Evolutionary conservation across 2,329 filamentous ascomycete species (phyloP).

Genomic region (Aspergillus piperis): DNA sequence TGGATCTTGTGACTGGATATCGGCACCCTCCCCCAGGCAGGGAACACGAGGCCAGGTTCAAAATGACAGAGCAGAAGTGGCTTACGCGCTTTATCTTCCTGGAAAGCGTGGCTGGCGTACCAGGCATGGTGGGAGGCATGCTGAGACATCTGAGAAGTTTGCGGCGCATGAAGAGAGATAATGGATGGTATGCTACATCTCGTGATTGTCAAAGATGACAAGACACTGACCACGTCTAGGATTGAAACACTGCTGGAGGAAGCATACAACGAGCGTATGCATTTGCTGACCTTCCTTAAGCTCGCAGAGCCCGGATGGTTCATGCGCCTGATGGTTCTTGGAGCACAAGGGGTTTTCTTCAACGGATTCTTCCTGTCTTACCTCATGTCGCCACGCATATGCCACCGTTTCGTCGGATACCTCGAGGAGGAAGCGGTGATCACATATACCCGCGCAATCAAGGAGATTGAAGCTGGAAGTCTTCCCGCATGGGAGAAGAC

Average conservation of each 20-base stretch:
- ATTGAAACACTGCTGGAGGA: constrained; percentile 91
- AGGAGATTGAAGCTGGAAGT: constrained; percentile 81
- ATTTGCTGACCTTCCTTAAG: constrained; percentile 88
- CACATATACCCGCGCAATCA: constrained; percentile 87
- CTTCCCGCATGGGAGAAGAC: constrained; percentile 81
- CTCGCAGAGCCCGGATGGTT: constrained; percentile 83
- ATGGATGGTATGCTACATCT: constrained; percentile 66
- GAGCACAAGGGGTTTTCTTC: constrained; percentile 94
- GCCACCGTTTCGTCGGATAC: constrained; percentile 94
- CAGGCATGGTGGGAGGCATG: constrained; percentile 97
- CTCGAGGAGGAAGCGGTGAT: constrained; percentile 96
- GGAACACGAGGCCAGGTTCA: constrained; percentile 55
- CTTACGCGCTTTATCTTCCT: constrained; percentile 88
- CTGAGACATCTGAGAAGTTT: constrained; percentile 83
- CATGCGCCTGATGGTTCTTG: constrained; percentile 89
- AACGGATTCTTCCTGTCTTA: constrained; percentile 90
- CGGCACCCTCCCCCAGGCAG: constrained; percentile 64
- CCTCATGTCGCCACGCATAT: constrained; percentile 80
- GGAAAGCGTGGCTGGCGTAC: constrained; percentile 90
- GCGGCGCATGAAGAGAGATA: constrained; percentile 83
- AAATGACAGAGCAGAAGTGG: constrained; percentile 84
- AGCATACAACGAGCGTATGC: constrained; percentile 92
- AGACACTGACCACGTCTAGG: constrained; percentile 47
- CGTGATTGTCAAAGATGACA: background rate
- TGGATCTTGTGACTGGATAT: constrained; percentile 80